Percentiles rank a stretch among this genome's conserved stretches.
Conservation (phyloP, 371 early-diverging fungal genomes). For the Paraphysoderma sedebokerense region DNA sequence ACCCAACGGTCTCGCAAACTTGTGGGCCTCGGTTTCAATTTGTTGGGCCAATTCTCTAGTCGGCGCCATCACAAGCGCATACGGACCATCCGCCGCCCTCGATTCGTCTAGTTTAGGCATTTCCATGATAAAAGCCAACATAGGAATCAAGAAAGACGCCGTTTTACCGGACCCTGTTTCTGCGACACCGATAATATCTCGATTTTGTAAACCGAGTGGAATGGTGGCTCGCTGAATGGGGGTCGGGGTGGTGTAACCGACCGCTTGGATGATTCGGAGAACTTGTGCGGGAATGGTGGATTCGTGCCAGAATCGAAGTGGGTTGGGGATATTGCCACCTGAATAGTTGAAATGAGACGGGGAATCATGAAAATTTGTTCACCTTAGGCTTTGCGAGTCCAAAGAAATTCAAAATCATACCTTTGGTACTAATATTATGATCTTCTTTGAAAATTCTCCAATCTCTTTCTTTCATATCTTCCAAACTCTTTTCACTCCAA, state of each 20-base stretch:
- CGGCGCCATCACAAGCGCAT: conserved; percentile 85
- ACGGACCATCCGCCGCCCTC: conserved; percentile 69
- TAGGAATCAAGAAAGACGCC: conserved; percentile 89
- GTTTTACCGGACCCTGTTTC: conserved; percentile 98
- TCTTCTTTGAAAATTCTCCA: conserved; percentile 98
- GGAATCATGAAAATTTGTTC: neutral
- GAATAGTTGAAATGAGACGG: neutral
- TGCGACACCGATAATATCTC: conserved; percentile 95
- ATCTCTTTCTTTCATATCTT: conserved; percentile 87
- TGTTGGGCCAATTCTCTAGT: conserved; percentile 93
- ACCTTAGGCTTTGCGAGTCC: neutral
- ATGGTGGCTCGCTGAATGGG: conserved; percentile 97
- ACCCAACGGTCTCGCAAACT: conserved; percentile 65
- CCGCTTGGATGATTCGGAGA: conserved; percentile 42
- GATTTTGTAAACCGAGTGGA: conserved; percentile 77
- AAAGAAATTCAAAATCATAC: conserved; percentile 10
- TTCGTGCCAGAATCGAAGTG: conserved; percentile 84
- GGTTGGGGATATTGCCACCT: conserved; percentile 74
- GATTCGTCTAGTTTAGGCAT: conserved; percentile 54
- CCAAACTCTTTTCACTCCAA: conserved; percentile 83
- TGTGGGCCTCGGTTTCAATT: conserved; percentile 73
- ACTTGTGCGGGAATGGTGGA: conserved; percentile 48
- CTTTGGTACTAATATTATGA: conserved; percentile 85
- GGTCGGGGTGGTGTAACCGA: conserved; percentile 88
- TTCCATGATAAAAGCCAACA: conserved; percentile 71